Conservation (phyloP, 441 rosid species). For the Erodium trifolium region DNA sequence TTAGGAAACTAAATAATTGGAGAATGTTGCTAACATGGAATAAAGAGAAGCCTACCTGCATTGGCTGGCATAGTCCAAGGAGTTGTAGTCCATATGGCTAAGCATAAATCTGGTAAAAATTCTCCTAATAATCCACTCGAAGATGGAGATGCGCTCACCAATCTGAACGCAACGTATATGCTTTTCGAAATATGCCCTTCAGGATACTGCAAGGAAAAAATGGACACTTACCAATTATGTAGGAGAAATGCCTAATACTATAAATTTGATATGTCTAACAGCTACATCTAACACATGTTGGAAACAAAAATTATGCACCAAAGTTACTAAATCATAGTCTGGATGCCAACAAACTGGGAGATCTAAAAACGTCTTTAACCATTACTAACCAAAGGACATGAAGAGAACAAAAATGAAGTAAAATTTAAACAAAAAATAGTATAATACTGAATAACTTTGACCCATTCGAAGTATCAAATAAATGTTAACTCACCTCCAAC, state of each 20-base stretch:
- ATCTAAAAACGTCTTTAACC: background rate
- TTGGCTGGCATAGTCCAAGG: conserved; percentile 98
- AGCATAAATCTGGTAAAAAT: conserved; percentile 61
- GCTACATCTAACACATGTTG: background rate
- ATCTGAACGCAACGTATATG: conserved; percentile 67
- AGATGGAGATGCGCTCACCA: conserved; percentile 40
- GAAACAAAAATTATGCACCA: background rate
- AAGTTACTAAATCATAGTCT: conserved; percentile 8
- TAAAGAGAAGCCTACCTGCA: conserved; percentile 49
- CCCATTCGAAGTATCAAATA: background rate
- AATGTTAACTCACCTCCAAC: conserved; percentile 63
- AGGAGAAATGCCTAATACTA: conserved; percentile 4
- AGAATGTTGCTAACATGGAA: conserved; percentile 2
- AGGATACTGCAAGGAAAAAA: conserved; percentile 58
- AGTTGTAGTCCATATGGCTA: conserved; percentile 98
- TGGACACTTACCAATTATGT: conserved; percentile 13
- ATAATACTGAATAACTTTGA: background rate
- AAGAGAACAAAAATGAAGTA: background rate
- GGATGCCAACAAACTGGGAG: background rate
- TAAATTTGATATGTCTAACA: background rate
- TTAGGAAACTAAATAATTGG: background rate
- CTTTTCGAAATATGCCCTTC: conserved; percentile 95
- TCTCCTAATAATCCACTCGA: conserved; percentile 43
- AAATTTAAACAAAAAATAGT: background rate
- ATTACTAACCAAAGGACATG: background rate